Conservation (phyloP, 1,139 yeast genomes). For the Kodamaea fungicola region DNA sequence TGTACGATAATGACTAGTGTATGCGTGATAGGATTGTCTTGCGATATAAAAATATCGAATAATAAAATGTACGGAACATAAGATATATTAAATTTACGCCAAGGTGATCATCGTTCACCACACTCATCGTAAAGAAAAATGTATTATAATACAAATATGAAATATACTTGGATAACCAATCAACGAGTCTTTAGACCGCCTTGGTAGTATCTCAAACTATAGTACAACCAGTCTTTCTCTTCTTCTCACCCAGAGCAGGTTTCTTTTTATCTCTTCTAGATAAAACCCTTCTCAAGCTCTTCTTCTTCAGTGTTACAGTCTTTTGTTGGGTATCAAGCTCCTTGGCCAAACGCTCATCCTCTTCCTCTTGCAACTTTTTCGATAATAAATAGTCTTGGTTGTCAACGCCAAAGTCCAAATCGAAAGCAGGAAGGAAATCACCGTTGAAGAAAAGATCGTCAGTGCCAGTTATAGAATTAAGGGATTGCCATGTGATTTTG, state of each 20-base stretch:
- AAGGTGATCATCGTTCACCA: too few species aligned
- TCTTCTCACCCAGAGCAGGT: neutral
- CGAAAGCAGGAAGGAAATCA: slow-evolving; percentile 45
- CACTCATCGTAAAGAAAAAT: neutral
- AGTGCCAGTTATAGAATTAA: slow-evolving; percentile 62
- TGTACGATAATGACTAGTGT: too few species aligned
- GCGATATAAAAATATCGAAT: too few species aligned
- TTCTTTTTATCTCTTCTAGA: slow-evolving; percentile 5
- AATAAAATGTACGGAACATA: too few species aligned
- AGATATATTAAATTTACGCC: too few species aligned
- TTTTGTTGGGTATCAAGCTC: slow-evolving; percentile 33
- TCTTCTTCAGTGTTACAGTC: slow-evolving; percentile 1
- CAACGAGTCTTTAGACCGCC: too few species aligned
- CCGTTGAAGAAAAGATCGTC: slow-evolving; percentile 68
- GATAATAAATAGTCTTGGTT: slow-evolving; percentile 46
- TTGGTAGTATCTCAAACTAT: too few species aligned
- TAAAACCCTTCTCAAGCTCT: slow-evolving; percentile 2
- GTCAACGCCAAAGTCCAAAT: slow-evolving; percentile 17
- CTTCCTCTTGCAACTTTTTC: slow-evolving; percentile 56
- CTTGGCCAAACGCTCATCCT: slow-evolving; percentile 54
- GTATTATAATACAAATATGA: neutral
- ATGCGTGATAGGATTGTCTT: too few species aligned
- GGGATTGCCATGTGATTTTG: slow-evolving; percentile 72
- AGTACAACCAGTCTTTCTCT: neutral
- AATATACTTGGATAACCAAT: neutral